phyloP scores from a whole-genome alignment of 768 basidiomycete species.

The Tylopilus plumbeoviolaceoides region DNA sequence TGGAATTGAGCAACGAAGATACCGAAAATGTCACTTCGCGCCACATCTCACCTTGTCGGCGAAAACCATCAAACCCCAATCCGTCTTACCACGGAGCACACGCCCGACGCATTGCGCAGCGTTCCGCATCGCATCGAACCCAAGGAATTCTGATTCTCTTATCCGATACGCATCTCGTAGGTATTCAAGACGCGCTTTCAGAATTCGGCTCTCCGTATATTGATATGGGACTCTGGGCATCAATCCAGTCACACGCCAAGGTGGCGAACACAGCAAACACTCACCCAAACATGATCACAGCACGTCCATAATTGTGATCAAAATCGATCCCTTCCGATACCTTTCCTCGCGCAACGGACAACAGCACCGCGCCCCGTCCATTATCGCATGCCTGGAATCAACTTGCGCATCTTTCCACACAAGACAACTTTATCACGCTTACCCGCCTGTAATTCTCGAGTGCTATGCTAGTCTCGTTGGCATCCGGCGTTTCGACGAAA shows the following conservation, averaged over 20 bases:
- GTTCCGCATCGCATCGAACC: conserved; percentile 99
- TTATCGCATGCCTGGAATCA: conserved; percentile 87
- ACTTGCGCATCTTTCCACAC: neutral
- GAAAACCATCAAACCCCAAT: conserved; percentile 99
- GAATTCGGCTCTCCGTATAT: conserved; percentile 95
- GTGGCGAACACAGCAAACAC: conserved; percentile 4
- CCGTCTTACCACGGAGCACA: conserved; percentile 95
- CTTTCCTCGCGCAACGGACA: conserved; percentile 97
- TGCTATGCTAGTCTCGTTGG: conserved; percentile 97
- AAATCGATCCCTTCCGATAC: conserved; percentile 99
- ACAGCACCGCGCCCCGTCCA: conserved; percentile 91
- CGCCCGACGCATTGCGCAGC: conserved; percentile 99
- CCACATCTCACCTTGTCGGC: conserved; percentile 81
- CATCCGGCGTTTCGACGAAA: conserved; percentile 98
- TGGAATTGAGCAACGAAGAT: neutral
- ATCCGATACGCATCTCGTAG: conserved; percentile 98
- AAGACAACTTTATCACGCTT: conserved; percentile 9
- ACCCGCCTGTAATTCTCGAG: conserved; percentile 96
- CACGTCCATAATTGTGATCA: conserved; percentile 98
- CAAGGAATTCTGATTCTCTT: conserved; percentile 96
- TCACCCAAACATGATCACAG: conserved; percentile 99
- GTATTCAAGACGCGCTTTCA: conserved; percentile 96
- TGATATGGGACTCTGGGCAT: conserved; percentile 81
- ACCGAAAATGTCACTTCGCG: neutral
- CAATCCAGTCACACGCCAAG: conserved; percentile 2